Conservation (phyloP, 2,329 filamentous ascomycete genomes). For the Pseudocercospora crystallina region DNA sequence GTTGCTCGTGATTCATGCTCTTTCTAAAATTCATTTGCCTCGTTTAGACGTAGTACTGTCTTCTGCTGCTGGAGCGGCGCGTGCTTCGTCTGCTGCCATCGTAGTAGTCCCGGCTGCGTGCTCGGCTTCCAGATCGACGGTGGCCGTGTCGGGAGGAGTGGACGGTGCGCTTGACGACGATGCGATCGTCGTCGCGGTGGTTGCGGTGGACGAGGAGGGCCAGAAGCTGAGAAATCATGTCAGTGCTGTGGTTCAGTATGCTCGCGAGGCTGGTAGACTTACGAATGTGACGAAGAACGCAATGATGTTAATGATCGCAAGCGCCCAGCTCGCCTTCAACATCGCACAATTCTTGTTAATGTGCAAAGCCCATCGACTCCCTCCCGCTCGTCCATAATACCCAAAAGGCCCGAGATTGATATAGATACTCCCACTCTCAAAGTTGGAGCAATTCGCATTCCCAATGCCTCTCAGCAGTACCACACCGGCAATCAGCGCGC, state of each 20-base stretch:
- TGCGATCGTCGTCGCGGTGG: constrained; percentile 48
- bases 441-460: constrained; percentile 65
- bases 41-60: constrained; percentile 32
- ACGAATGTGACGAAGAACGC: constrained; percentile 78
- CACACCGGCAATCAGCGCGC: constrained; percentile 62
- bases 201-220: constrained; percentile 60
- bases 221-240: constrained; percentile 45
- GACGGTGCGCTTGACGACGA: constrained; percentile 55
- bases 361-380: constrained; percentile 41
- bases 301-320: constrained; percentile 83
- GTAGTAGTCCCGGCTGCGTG: constrained; percentile 30
- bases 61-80: constrained; percentile 29
- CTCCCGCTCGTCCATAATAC: constrained; percentile 32
- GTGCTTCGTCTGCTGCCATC: constrained; percentile 27
- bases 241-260: neutral
- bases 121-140: constrained; percentile 35
- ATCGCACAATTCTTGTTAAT: constrained; percentile 80
- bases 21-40: neutral
- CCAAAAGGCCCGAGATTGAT: constrained; percentile 48
- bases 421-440: constrained; percentile 43
- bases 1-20: neutral
- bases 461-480: constrained; percentile 59
- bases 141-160: constrained; percentile 47
- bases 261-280: constrained; percentile 29
- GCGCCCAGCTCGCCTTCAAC: constrained; percentile 86